Percentiles rank a stretch among this genome's conserved stretches.
Evolutionary conservation across 176 grass and related monocot genomes (phyloP).

Genomic region (Oryza glumipatula): DNA sequence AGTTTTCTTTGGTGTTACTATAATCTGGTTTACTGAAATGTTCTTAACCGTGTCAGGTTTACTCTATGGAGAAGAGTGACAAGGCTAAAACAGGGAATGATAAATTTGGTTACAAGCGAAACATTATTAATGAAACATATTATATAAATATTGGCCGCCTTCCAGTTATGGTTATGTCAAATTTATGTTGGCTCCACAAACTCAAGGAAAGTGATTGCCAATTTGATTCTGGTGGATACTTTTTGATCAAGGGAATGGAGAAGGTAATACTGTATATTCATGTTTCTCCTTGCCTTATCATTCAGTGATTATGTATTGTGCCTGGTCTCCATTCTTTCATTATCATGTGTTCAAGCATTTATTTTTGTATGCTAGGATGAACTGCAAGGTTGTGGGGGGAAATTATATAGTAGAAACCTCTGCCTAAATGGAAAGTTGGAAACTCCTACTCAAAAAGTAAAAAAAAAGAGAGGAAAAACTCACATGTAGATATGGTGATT

Average conservation of each 20-base stretch:
- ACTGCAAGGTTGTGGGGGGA: not conserved
- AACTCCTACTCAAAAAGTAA: not conserved
- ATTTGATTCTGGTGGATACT: conserved; percentile 96
- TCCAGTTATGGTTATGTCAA: conserved; percentile 90
- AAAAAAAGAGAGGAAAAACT: not conserved
- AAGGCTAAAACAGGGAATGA: conserved; percentile 85
- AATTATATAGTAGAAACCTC: too few species aligned
- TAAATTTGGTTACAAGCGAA: conserved; percentile 56
- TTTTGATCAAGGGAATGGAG: conserved; percentile 98
- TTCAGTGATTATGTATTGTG: conserved; percentile 31
- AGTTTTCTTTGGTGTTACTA: conserved; percentile 31
- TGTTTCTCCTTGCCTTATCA: conserved; percentile 28
- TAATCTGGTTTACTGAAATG: conserved; percentile 39
- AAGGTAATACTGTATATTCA: conserved; percentile 62
- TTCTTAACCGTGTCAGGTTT: conserved; percentile 62
- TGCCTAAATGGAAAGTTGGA: not conserved
- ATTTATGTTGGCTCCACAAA: conserved; percentile 74
- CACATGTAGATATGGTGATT: not conserved
- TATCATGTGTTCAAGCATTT: not conserved
- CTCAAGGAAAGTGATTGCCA: conserved; percentile 72
- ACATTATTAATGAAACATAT: conserved; percentile 55
- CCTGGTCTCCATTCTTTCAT: not conserved
- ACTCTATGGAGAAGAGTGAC: conserved; percentile 81
- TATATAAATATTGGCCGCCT: conserved; percentile 64
- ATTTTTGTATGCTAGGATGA: conserved; percentile 20